Base-by-base conservation (phyloP, 345 rosid genomes). In the Geranium rotundifolium region DNA sequence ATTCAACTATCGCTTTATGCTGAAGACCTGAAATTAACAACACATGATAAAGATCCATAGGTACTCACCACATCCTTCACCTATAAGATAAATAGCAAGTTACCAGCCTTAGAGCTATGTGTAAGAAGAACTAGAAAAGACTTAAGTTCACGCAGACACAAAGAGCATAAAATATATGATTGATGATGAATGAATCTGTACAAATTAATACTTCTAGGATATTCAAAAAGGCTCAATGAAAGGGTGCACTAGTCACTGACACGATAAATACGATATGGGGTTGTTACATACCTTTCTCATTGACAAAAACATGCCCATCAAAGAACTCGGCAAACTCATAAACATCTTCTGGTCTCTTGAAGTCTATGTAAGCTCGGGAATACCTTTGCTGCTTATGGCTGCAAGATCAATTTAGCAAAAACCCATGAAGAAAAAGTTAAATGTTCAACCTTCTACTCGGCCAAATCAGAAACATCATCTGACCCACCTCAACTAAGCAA, bases 251-350 rank as follows among this genome's bases (percentile, higher is more conserved):
- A 46, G 52, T 46, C 52, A 46, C 3, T 46, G 52, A 4, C 41
- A 34, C 41, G 10, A 34, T 34, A 14, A 46, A 46, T 10, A 46
- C 8, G 13, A 46, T 14, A 46, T 9, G 16, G 14, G 52, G 52
- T 46, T 46, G 12, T 55, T 55, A 56, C n/a, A 31, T 81, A 85
- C 95, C 95, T 68, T 85, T 88, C 63, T 88, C 89, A 67, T 81
- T 83, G 54, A 85, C 86, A 79, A 88, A 88, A 16, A 75, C 75
- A 77, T 85, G 95, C 9, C 87, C 89, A 61, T 83, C 68, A 68
- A 88, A 82, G 69, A 85, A 80, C 52, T 75, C 80, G 67, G 95
- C 82, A 59, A 88, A 88, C 76, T 85, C 86, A 3, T 69, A 68
- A 31, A 80, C 91, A 66, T 88, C 91, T 64, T 72, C 89, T 17